Evolutionary conservation across 768 basidiomycete species (phyloP).

Genomic region (Phlegmacium glaucopus): DNA sequence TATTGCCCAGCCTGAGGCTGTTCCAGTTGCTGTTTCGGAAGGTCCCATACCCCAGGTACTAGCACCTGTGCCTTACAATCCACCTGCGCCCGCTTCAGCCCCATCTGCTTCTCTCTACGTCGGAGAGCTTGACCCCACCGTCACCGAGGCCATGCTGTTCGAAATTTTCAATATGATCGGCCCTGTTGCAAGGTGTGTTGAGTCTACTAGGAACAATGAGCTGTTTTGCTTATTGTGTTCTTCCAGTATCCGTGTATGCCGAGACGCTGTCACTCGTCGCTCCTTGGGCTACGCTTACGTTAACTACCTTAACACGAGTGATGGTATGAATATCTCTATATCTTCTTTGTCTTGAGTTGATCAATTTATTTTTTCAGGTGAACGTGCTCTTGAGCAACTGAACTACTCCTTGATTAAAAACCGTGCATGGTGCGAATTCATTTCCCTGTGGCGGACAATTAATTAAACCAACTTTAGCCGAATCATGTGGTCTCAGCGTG

Average conservation of each 20-base stretch:
- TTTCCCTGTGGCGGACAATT: constrained; percentile 1
- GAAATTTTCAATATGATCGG: constrained; percentile 99
- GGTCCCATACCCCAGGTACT: constrained; percentile 34
- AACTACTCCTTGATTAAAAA: constrained; percentile 99
- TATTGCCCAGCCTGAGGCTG: constrained; percentile 51
- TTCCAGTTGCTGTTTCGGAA: constrained; percentile 47
- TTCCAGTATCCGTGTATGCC: constrained; percentile 94
- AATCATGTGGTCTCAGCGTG: constrained; percentile 99
- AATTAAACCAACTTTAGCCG: constrained; percentile 48
- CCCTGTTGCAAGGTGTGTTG: constrained; percentile 87
- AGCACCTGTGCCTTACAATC: constrained; percentile 54
- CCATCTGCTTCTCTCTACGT: constrained; percentile 97
- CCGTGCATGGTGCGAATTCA: constrained; percentile 77
- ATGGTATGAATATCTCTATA: constrained; percentile 56
- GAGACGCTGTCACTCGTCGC: constrained; percentile 98
- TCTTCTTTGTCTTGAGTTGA: constrained; percentile 1
- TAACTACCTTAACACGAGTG: constrained; percentile 93
- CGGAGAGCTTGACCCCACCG: constrained; percentile 96
- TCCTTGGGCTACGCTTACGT: constrained; percentile 99
- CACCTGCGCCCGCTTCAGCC: constrained; percentile 58
- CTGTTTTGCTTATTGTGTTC: constrained; percentile 9
- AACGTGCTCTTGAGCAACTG: constrained; percentile 97
- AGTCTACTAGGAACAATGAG: constrained; percentile 1
- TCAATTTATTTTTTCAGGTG: constrained; percentile 47
- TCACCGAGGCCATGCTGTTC: constrained; percentile 99